These are phyloP conservation scores for Rhodomyrtus psidioides DNA, from an alignment of 441 rosid species.

Conservation along the genomic window DNA sequence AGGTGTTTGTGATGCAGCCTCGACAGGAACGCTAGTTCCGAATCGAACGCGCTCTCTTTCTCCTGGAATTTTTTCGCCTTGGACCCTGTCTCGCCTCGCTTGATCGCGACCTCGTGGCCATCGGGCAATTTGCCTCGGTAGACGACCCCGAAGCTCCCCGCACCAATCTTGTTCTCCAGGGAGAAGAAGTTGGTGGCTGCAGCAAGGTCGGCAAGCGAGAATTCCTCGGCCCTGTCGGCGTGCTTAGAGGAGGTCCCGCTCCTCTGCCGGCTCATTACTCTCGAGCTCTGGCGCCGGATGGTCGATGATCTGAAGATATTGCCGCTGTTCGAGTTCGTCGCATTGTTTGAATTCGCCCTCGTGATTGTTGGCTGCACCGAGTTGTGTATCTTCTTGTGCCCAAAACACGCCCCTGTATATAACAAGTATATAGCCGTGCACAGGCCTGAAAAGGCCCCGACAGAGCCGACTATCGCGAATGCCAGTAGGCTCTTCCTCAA, in stretches of 20 bases:
- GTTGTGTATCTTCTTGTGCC: constrained; percentile 12
- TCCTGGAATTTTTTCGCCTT: constrained; percentile 9
- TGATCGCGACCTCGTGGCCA: constrained; percentile 8
- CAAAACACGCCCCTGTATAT: not conserved
- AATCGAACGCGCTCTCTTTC: constrained; percentile 14
- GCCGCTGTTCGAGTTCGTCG: not conserved
- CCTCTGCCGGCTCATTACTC: constrained; percentile 11
- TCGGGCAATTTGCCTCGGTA: constrained; percentile 6
- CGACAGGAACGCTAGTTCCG: constrained; percentile 8
- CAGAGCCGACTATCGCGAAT: constrained; percentile 1
- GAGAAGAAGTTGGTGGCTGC: not conserved
- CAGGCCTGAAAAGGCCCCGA: not conserved
- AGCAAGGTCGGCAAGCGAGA: not conserved
- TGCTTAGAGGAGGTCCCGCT: constrained; percentile 13
- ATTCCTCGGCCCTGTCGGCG: not conserved
- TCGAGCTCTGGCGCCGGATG: constrained; percentile 7
- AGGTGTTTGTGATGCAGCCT: constrained; percentile 12
- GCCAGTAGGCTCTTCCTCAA: constrained; percentile 35
- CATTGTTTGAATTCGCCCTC: not conserved
- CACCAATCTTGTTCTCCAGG: constrained; percentile 9
- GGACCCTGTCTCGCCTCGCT: constrained; percentile 2
- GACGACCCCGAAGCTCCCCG: constrained; percentile 14
- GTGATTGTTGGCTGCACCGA: constrained; percentile 15
- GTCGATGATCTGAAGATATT: constrained; percentile 5
- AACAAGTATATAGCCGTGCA: not conserved